phyloP scores from a whole-genome alignment of 495 filamentous ascomycete genomes.

The Rostrohypoxylon terebratum region DNA sequence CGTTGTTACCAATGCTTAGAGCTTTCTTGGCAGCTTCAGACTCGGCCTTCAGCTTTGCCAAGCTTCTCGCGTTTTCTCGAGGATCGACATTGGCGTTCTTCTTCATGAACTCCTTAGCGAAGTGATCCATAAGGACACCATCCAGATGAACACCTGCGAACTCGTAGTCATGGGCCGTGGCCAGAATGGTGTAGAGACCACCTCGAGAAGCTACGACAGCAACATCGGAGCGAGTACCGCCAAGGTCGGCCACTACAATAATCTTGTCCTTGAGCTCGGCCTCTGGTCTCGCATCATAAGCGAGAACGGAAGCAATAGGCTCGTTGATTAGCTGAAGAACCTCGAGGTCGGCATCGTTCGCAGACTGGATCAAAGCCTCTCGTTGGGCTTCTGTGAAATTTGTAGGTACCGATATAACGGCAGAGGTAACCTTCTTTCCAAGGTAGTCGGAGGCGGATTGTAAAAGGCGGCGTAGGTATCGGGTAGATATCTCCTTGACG shows the following conservation, averaged over 20 bases:
- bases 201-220: constrained; percentile 89
- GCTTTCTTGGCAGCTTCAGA: constrained; percentile 90
- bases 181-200: constrained; percentile 95
- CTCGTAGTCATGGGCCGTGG: constrained; percentile 95
- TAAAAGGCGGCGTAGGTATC: constrained; percentile 84
- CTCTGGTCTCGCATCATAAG: constrained; percentile 90
- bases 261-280: constrained; percentile 83
- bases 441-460: constrained; percentile 89
- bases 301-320: constrained; percentile 89
- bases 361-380: constrained; percentile 78
- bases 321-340: constrained; percentile 93
- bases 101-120: constrained; percentile 98
- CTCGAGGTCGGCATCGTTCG: constrained; percentile 84
- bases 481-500: constrained; percentile 86
- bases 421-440: constrained; percentile 90
- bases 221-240: constrained; percentile 92
- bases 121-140: constrained; percentile 91
- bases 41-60: constrained; percentile 94
- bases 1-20: constrained; percentile 85
- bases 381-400: constrained; percentile 90
- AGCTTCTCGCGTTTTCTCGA: constrained; percentile 77
- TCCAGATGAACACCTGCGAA: constrained; percentile 85
- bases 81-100: constrained; percentile 87
- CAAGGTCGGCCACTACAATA: constrained; percentile 90
- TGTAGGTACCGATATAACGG: constrained; percentile 93